Evolutionary conservation across 164 flowering plant species (phyloP).

Genomic region (Stephania yunnanensis): DNA sequence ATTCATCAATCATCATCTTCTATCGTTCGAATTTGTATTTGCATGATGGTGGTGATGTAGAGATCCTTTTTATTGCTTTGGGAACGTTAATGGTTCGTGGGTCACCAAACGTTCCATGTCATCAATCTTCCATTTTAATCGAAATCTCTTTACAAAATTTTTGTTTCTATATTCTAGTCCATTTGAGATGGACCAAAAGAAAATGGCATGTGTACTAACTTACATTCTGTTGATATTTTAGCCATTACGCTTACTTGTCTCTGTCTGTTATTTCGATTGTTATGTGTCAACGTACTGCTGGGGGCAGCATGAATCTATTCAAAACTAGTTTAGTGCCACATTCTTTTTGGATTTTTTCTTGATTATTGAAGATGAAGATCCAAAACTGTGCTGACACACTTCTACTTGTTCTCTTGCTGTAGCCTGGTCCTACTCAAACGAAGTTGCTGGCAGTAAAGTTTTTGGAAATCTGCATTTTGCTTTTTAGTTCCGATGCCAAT

Average conservation of each 20-base stretch:
- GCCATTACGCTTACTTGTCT: neutral
- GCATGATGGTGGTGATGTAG: too few relatives aligned
- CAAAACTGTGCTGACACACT: conserved; percentile 6
- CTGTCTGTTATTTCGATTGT: neutral
- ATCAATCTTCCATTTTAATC: too few relatives aligned
- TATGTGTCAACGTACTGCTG: neutral
- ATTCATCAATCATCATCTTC: too few relatives aligned
- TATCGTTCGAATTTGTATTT: too few relatives aligned
- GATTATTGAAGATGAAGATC: neutral
- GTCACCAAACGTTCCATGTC: too few relatives aligned
- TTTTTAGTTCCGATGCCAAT: conserved; percentile 54
- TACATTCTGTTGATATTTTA: neutral
- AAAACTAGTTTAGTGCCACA: neutral
- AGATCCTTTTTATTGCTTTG: too few relatives aligned
- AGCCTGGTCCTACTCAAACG: conserved; percentile 64
- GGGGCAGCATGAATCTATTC: neutral
- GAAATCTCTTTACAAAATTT: too few relatives aligned
- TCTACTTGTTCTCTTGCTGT: conserved; percentile 23
- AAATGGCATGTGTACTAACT: too few relatives aligned
- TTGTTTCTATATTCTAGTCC: too few relatives aligned
- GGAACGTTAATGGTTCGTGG: too few relatives aligned
- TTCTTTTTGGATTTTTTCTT: neutral
- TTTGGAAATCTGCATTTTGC: conserved; percentile 62
- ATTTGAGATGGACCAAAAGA: too few relatives aligned
- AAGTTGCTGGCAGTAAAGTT: conserved; percentile 84